Evolutionary conservation across 2,329 filamentous ascomycete species (phyloP).

Genomic region (Orbilia quercus): DNA sequence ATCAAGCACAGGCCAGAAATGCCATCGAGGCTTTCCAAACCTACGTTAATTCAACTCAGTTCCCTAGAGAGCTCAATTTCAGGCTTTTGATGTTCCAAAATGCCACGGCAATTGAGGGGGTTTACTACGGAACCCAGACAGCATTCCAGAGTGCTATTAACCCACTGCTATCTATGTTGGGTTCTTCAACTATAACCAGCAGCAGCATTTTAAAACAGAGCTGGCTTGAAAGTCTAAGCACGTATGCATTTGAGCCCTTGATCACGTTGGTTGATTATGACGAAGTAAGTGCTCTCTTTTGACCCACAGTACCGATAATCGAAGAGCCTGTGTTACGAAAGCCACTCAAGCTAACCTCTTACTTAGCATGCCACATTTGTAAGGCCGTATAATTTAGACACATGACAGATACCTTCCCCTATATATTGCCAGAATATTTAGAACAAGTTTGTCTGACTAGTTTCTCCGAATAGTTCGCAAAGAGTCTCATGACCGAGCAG

Average conservation of each 20-base stretch:
- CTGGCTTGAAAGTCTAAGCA: constrained; percentile 57
- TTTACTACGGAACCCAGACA: constrained; percentile 61
- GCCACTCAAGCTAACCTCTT: neutral
- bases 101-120: constrained; percentile 61
- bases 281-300: constrained; percentile 7
- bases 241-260: constrained; percentile 32
- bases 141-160: constrained; percentile 60
- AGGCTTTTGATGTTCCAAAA: constrained; percentile 60
- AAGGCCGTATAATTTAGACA: neutral
- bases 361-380: constrained; percentile 14
- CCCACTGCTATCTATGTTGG: constrained; percentile 59
- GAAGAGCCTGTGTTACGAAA: too few relatives aligned
- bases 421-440: too few relatives aligned
- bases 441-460: neutral
- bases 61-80: constrained; percentile 60
- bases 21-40: constrained; percentile 56
- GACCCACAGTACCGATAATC: too few relatives aligned
- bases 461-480: neutral
- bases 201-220: constrained; percentile 57
- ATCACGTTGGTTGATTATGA: constrained; percentile 20
- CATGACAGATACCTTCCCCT: too few relatives aligned
- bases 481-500: constrained; percentile 30
- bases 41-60: constrained; percentile 44
- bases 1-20: constrained; percentile 62
- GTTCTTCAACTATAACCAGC: constrained; percentile 56